These are phyloP conservation scores for Syzygium oleosum DNA, from an alignment of 345 rosid genomes.

Conservation along the genomic window DNA sequence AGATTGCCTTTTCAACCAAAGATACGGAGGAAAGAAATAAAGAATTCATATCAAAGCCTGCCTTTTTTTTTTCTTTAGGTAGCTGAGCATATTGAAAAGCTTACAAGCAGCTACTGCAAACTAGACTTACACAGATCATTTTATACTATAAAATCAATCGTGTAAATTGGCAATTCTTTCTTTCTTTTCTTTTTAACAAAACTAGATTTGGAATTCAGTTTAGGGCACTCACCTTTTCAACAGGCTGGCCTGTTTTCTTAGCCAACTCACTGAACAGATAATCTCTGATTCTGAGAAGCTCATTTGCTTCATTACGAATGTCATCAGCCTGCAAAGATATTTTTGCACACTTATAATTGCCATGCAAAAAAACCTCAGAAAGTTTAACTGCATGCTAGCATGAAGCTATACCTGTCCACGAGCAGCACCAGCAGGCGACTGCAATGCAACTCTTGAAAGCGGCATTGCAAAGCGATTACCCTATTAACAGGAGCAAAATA, in stretches of 20 bases:
- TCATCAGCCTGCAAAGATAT: conserved; percentile 65
- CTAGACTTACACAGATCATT: background rate
- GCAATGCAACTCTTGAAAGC: conserved; percentile 60
- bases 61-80: background rate
- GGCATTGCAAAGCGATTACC: conserved; percentile 84
- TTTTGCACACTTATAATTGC: background rate
- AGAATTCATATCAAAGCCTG: background rate
- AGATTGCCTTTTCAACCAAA: background rate
- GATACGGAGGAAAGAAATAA: background rate
- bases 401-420: conserved; percentile 68
- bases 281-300: conserved; percentile 76
- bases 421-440: conserved; percentile 83
- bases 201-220: background rate
- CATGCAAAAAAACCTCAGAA: background rate
- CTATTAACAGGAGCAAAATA: conserved; percentile 14
- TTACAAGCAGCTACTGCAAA: background rate
- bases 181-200: background rate
- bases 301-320: conserved; percentile 73
- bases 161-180: background rate
- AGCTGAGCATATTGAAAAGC: background rate
- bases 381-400: background rate
- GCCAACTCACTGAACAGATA: conserved; percentile 75
- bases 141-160: background rate
- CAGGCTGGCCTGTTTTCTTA: conserved; percentile 71
- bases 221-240: conserved; percentile 50